Evolutionary conservation across 129 eudicot genomes (phyloP).

Genomic region (Heracleum sosnowskyi): DNA sequence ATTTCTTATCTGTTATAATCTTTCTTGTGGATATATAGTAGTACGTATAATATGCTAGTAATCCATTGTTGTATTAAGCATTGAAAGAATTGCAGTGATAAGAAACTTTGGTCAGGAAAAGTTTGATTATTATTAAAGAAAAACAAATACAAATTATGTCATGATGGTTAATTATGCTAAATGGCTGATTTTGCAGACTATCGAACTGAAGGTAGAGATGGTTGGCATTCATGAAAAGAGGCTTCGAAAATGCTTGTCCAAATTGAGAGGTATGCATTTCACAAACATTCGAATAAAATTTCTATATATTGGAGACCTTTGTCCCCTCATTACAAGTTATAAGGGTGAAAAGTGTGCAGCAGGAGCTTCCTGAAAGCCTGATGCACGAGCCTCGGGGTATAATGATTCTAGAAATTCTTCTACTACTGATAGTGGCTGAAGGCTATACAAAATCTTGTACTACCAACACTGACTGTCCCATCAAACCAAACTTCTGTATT

Average conservation of each 20-base stretch:
- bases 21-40: neutral
- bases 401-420: neutral
- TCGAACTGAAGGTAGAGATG: slow-evolving; percentile 44
- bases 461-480: neutral
- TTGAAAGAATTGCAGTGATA: neutral
- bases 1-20: neutral
- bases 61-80: neutral
- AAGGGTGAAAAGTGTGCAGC: neutral
- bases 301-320: neutral
- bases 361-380: neutral
- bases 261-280: slow-evolving; percentile 23
- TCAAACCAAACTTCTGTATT: neutral
- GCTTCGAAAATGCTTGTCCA: slow-evolving; percentile 35
- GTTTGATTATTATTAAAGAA: neutral
- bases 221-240: slow-evolving; percentile 39
- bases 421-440: too few relatives aligned
- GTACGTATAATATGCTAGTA: neutral
- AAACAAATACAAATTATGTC: neutral
- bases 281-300: neutral
- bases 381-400: neutral
- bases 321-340: neutral
- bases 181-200: slow-evolving; percentile 13
- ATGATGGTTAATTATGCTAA: neutral
- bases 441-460: neutral
- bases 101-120: neutral